Conservation (phyloP, 805 yeast genomes). For the Nakazawaea siamensis region DNA sequence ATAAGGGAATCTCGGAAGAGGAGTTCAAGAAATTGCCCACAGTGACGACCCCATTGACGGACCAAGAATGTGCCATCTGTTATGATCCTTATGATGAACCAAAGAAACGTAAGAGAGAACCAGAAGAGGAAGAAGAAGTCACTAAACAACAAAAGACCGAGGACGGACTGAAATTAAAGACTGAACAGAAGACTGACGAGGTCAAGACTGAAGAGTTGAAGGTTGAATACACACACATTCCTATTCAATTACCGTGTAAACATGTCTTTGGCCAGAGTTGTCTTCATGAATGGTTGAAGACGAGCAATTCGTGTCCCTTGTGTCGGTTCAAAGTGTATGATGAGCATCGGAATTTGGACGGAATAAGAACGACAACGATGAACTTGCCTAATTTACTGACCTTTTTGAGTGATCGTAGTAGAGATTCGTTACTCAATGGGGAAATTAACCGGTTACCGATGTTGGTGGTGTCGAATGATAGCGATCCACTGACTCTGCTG, state of each 20-base stretch:
- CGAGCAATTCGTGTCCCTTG: conserved; percentile 74
- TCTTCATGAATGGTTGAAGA: conserved; percentile 72
- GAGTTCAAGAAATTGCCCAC: conserved; percentile 44
- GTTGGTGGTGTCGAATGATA: conserved; percentile 21
- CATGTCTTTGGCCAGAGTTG: conserved; percentile 88
- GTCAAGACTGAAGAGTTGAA: conserved; percentile 14
- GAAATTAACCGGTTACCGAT: conserved; percentile 23
- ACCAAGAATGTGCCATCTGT: conserved; percentile 52
- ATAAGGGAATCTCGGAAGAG: conserved; percentile 44
- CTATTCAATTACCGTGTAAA: conserved; percentile 74
- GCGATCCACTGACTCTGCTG: conserved; percentile 13
- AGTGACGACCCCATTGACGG: conserved; percentile 23
- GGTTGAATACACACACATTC: conserved; percentile 42
- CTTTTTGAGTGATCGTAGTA: conserved; percentile 22
- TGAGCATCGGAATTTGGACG: conserved; percentile 8
- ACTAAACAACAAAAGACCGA: conserved; percentile 3
- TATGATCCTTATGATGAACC: conserved; percentile 41
- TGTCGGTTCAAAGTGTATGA: conserved; percentile 56
- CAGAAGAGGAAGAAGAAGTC: conserved; percentile 4
- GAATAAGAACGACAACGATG: conserved; percentile 20
- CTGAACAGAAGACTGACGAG: neutral
- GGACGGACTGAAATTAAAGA: conserved; percentile 5
- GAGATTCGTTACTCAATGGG: conserved; percentile 16
- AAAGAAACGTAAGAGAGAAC: conserved; percentile 10
- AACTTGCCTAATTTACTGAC: conserved; percentile 27